phyloP scores from a whole-genome alignment of 1,284 basidiomycete species.

The Austroboletus rostrupii region DNA sequence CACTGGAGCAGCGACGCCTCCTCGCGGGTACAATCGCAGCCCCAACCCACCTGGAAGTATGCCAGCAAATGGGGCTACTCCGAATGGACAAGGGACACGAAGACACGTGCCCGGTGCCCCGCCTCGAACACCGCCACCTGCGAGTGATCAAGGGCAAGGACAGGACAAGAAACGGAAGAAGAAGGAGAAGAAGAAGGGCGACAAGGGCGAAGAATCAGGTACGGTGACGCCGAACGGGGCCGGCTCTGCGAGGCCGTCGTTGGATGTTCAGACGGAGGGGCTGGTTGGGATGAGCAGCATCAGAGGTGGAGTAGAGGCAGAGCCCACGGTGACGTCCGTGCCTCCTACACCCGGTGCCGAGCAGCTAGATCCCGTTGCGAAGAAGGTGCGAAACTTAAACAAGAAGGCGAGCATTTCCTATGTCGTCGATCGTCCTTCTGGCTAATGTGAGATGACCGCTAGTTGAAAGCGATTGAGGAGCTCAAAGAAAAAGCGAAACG shows the following conservation, averaged over 20 bases:
- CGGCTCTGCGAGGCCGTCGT: slow-evolving; percentile 31
- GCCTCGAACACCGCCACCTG: slow-evolving; percentile 43
- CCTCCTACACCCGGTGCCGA: slow-evolving; percentile 59
- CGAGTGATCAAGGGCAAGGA: slow-evolving; percentile 28
- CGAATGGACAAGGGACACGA: slow-evolving; percentile 33
- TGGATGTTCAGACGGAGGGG: slow-evolving; percentile 33
- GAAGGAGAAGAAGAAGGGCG: slow-evolving; percentile 52
- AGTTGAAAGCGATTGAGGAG: slow-evolving; percentile 95
- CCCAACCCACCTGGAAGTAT: slow-evolving; percentile 31
- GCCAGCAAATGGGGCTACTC: slow-evolving; percentile 21
- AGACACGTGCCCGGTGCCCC: slow-evolving; percentile 70
- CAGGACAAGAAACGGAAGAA: slow-evolving; percentile 50
- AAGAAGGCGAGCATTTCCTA: slow-evolving; percentile 69
- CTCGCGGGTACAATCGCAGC: slow-evolving; percentile 36
- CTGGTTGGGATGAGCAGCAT: slow-evolving; percentile 2
- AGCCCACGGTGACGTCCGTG: slow-evolving; percentile 35
- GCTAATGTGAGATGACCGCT: slow-evolving; percentile 6
- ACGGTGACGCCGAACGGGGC: slow-evolving; percentile 28
- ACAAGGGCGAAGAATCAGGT: slow-evolving; percentile 30
- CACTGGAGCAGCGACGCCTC: slow-evolving; percentile 49
- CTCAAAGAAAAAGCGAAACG: slow-evolving; percentile 85
- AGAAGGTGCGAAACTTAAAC: slow-evolving; percentile 90
- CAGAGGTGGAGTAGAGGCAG: background rate
- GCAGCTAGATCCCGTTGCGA: slow-evolving; percentile 73
- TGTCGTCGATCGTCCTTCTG: background rate